These are phyloP conservation scores for Podila epigama DNA, from an alignment of 192 early-diverging fungal genomes.

Conservation along the genomic window DNA sequence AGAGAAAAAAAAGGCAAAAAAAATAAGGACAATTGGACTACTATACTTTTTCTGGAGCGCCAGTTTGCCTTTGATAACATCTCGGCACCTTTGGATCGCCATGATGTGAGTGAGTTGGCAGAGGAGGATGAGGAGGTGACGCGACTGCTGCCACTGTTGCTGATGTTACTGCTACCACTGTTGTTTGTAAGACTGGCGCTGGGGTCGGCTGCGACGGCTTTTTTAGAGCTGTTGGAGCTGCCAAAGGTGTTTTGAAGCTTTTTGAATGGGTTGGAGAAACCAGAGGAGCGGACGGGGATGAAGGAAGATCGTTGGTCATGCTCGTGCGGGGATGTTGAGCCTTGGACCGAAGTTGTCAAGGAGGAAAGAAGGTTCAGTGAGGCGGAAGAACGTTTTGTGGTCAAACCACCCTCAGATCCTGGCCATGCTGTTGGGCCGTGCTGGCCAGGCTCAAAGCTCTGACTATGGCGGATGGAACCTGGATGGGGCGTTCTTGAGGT, in stretches of 20 bases:
- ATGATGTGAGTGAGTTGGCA: conserved; percentile 27
- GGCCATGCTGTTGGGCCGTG: conserved; percentile 2
- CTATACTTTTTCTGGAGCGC: conserved; percentile 33
- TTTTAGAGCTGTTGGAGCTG: not conserved
- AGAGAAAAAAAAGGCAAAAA: not conserved
- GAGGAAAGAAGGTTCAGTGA: conserved; percentile 17
- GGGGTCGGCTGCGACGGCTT: not conserved
- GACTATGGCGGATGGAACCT: conserved; percentile 37
- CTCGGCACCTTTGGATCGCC: conserved; percentile 34
- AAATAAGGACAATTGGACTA: not conserved
- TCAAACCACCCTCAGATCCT: conserved; percentile 1
- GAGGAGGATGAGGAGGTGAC: conserved; percentile 15
- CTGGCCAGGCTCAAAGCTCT: conserved; percentile 27
- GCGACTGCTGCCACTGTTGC: not conserved
- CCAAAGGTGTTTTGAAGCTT: conserved; percentile 32
- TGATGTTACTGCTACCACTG: not conserved
- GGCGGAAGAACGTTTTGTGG: conserved; percentile 13
- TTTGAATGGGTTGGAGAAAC: conserved; percentile 44
- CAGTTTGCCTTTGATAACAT: conserved; percentile 36
- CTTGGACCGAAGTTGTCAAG: not conserved
- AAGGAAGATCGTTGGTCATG: conserved; percentile 2
- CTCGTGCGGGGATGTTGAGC: not conserved
- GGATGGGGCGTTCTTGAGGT: conserved; percentile 22
- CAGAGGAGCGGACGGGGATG: conserved; percentile 8
- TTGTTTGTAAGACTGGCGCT: not conserved